These are phyloP conservation scores for Candida gigantensis DNA, from an alignment of 1,139 yeast genomes.

Conservation along the genomic window DNA sequence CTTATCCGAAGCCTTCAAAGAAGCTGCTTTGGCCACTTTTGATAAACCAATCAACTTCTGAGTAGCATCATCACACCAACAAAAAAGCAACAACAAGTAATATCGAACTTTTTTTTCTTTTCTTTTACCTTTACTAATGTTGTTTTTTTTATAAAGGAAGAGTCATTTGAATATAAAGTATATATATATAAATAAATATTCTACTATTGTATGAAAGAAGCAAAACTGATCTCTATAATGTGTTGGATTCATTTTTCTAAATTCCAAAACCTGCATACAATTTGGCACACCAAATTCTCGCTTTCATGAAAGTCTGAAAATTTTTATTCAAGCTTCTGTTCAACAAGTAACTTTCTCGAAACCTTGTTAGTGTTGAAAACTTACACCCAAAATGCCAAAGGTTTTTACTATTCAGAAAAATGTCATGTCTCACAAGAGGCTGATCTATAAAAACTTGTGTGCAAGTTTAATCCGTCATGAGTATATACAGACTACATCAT, in stretches of 20 bases:
- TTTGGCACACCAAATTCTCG: no score
- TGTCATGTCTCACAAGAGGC: conserved; percentile 45
- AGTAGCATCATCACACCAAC: conserved; percentile 8
- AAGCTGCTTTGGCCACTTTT: conserved; percentile 92
- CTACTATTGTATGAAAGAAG: no score
- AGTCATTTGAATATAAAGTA: no score
- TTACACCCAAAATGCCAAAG: conserved; percentile 41
- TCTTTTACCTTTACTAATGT: not conserved
- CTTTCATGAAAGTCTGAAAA: conserved; percentile 3
- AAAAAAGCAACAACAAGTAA: no score
- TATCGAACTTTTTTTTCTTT: not conserved
- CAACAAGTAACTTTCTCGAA: no score
- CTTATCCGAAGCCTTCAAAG: conserved; percentile 95
- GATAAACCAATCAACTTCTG: conserved; percentile 87
- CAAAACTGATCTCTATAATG: no score
- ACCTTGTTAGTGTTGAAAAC: no score
- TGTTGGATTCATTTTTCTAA: no score
- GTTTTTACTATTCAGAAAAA: conserved; percentile 46
- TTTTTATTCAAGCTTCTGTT: conserved; percentile 1
- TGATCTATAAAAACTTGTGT: conserved; percentile 49
- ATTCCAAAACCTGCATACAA: no score
- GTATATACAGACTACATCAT: conserved; percentile 44
- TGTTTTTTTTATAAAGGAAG: no score
- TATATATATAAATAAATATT: not conserved
- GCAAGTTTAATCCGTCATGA: conserved; percentile 51